Evolutionary conservation across 1,284 basidiomycete genomes (phyloP), one percentile per base, ranked within the genome.

Genomic region (Marasmius fiardii): DNA sequence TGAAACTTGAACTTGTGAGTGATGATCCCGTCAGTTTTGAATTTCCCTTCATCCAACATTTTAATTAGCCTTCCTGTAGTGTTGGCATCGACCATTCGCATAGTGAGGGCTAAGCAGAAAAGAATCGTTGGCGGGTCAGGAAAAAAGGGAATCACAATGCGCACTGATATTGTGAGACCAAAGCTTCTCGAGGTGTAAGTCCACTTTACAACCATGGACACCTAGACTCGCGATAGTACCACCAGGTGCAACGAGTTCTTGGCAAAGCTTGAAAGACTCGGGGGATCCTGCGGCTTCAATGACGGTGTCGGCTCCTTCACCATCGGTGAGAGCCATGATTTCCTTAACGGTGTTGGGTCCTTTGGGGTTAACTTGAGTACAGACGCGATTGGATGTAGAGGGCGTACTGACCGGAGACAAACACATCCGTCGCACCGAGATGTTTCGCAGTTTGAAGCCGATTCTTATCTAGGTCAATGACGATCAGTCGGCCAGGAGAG

Each of bases 221-320:
- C 66, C 66, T 26, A 66, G 45, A 48, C 67, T 68, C 18, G 65
- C 65, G 52, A 68, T 64, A 3, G 59, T 64, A 10, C 66, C 66
- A 6, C 66, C 64, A n/a, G 59, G 59, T 10, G 62, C 63, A 37
- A 67, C 61, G 21, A 68, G 51, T 3, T 66, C 62, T 47, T 67
- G 63, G 43, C 64, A 68, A 23, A 68, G 63, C 24, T 62, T 60
- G 52, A 68, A 67, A 23, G 65, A 62, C 20, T 52, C 56, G 2
- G 65, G 62, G 2, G 65, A 51, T 7, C 66, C 66, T 0, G 62
- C 66, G 7, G 64, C 65, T 59, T 68, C 66, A 23, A 68, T 64
- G 11, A 61, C 65, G 1, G 62, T 63, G 44, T 67, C 65, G 1
- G 64, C 64, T 10, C 67, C 65, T 10, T 51, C 35, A 4, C 65